Base-by-base conservation (phyloP, 2,329 filamentous ascomycete species). In the Grosmannia serpens region DNA sequence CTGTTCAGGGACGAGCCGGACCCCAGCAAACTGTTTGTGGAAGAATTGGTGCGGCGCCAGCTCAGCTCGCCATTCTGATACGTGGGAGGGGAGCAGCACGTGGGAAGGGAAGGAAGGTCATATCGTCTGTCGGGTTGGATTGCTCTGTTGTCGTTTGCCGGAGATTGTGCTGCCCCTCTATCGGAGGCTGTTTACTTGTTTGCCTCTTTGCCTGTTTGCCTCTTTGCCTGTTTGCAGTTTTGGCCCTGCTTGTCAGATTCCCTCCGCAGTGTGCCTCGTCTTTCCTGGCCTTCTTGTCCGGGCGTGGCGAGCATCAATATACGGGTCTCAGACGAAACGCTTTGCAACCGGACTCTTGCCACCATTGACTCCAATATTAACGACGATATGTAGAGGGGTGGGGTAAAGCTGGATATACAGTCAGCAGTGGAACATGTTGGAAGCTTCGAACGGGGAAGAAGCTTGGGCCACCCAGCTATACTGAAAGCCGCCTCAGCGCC, bases 371-470 rank as follows among this genome's bases (percentile, higher is more conserved):
- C 38, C 2, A 17, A 41, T 41, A 15, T 44, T 2, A 2, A 3
- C n/a, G 8, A n/a, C 20, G 2, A 17, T 17, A 9, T 44, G 20
- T 44, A 11, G 46, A 49, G 8, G 27, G 27, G 50, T 52, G 50
- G 50, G 50, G 50, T 26, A 20, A 10, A 41, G 17, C 41, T 44
- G 41, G 17, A 24, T n/a, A 51, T 44, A 61, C 59, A 63, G 62
- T 63, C 59, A 63, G 63, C 62, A 55, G 62, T 67, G 62, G 62
- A 63, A 64, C 59, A 56, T 56, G 53, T 64, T 65, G 53, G 64
- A 65, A 65, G 60, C 62, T 64, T 64, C 61, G 47, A 61, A 41
- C 41, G 41, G 55, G 53, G 56, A 20, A 13, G 59, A 58, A 65
- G 63, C 62, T 64, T 38, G 62, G 62, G 62, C 61, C 62, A 59